Conservation (phyloP, 2,329 filamentous ascomycete genomes). For the Nemania sp. region DNA sequence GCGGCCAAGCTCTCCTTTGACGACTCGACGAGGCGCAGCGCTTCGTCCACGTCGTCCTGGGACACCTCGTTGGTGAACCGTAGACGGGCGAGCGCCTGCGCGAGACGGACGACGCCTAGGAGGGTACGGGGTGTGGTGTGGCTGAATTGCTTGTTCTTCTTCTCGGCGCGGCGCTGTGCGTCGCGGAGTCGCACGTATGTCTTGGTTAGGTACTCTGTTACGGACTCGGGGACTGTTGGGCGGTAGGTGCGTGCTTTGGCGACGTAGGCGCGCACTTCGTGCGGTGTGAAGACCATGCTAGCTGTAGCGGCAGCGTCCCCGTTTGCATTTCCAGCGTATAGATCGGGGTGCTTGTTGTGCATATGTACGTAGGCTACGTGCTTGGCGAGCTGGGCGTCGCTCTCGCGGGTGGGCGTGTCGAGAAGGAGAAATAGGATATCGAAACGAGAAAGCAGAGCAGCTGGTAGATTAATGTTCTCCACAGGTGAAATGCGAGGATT, state of each 20-base stretch:
- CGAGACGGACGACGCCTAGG: conserved; percentile 90
- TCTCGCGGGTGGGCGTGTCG: conserved; percentile 89
- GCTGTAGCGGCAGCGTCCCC: conserved; percentile 45
- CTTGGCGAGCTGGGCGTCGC: conserved; percentile 91
- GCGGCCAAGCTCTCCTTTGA: conserved; percentile 91
- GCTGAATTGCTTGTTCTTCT: conserved; percentile 89
- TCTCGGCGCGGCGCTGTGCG: conserved; percentile 90
- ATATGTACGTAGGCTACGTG: conserved; percentile 98
- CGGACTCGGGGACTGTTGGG: conserved; percentile 83
- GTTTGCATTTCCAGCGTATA: conserved; percentile 60
- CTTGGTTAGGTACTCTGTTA: conserved; percentile 96
- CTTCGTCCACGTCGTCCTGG: conserved; percentile 95
- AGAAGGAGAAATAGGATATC: conserved; percentile 97
- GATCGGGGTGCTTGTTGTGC: conserved; percentile 91
- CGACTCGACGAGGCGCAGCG: conserved; percentile 88
- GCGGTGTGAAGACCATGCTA: conserved; percentile 84
- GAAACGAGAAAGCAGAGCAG: conserved; percentile 94
- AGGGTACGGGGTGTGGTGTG: conserved; percentile 95
- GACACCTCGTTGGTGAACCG: conserved; percentile 88
- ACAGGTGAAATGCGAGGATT: conserved; percentile 97
- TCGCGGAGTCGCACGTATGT: conserved; percentile 96
- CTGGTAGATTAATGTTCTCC: conserved; percentile 99
- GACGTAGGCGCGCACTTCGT: conserved; percentile 96
- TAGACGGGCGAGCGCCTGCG: conserved; percentile 91
- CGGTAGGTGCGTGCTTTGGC: conserved; percentile 91